Conservation (phyloP, 1,139 yeast species). For the Candida frijolesensis region DNA sequence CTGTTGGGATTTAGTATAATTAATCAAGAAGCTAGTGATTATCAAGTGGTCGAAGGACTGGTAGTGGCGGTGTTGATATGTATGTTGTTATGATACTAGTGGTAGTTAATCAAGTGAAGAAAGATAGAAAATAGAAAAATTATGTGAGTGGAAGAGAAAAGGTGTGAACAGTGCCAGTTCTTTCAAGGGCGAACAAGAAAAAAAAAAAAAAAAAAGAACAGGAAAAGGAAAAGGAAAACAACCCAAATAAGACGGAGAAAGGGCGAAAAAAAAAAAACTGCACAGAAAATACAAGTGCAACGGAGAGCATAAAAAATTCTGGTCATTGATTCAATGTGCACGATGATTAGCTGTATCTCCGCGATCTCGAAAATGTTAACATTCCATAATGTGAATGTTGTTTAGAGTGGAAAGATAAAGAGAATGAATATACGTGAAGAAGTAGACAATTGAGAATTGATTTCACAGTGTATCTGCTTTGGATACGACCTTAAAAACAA, state of each 20-base stretch:
- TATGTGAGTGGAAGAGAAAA: background rate
- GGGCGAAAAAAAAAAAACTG: background rate
- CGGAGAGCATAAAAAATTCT: too few species aligned
- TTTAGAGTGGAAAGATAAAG: too few species aligned
- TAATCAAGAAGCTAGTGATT: background rate
- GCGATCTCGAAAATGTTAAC: too few species aligned
- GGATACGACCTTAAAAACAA: too few species aligned
- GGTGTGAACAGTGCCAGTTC: background rate
- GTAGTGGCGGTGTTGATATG: background rate
- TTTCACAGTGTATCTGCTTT: too few species aligned
- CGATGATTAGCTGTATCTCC: too few species aligned
- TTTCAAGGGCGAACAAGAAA: background rate
- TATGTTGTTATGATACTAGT: background rate
- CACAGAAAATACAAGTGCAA: too few species aligned
- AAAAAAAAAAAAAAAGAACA: background rate
- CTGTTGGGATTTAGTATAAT: background rate
- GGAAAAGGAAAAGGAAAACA: background rate
- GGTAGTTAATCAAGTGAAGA: background rate
- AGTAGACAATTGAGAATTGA: too few species aligned
- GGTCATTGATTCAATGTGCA: too few species aligned
- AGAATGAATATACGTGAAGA: too few species aligned
- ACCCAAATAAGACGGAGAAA: background rate
- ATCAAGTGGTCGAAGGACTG: background rate
- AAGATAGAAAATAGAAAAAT: background rate
- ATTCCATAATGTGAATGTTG: too few species aligned